Conservation (phyloP, 2,329 filamentous ascomycete genomes). For the Aspergillus jensenii region DNA sequence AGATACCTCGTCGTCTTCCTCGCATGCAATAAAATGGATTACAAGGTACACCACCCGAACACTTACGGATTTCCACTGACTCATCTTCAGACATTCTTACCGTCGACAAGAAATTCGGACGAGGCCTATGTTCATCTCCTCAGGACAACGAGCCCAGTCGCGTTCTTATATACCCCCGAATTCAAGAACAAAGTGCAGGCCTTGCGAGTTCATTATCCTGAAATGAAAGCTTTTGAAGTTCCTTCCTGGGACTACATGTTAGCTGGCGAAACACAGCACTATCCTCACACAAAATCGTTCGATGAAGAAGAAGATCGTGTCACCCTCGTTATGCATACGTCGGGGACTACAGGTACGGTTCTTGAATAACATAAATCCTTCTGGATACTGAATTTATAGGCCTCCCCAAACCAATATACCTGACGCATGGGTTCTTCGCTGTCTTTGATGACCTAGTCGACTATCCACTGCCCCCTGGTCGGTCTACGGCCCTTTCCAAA, state of each 20-base stretch:
- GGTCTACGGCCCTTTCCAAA: not conserved
- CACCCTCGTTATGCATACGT: not conserved
- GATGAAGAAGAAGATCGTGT: not conserved
- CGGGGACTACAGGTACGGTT: not conserved
- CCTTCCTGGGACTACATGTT: not conserved
- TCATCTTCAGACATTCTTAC: rapidly evolving
- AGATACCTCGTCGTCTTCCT: not conserved
- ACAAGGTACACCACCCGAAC: not conserved
- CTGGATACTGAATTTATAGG: not conserved
- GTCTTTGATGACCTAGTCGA: not conserved
- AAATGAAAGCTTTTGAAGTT: not conserved
- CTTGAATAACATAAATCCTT: not conserved
- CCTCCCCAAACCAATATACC: not conserved
- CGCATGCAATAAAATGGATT: not conserved
- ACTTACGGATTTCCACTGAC: not conserved
- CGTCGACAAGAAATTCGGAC: not conserved
- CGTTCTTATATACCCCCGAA: not conserved
- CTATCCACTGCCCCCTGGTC: not conserved
- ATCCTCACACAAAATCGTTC: not conserved
- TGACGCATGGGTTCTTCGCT: not conserved
- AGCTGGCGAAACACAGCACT: not conserved
- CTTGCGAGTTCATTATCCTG: not conserved
- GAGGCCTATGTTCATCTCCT: not conserved
- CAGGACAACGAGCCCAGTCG: not conserved
- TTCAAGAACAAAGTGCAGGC: not conserved